These are phyloP conservation scores for Cicer bijugum DNA, from an alignment of 306 rosid species.

Conservation along the genomic window DNA sequence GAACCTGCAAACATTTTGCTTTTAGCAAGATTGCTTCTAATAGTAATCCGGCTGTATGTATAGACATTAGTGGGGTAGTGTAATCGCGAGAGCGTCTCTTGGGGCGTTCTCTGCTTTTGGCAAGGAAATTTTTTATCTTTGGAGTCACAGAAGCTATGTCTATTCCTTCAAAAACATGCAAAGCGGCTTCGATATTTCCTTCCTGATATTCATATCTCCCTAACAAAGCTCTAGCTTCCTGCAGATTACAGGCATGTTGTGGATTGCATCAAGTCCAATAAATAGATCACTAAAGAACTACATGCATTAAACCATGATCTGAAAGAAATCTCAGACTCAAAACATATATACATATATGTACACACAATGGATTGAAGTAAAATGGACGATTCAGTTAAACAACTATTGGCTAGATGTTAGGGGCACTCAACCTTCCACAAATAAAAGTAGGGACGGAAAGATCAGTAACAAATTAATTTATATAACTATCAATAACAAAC, in stretches of 20 bases:
- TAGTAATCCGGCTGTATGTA: constrained; percentile 75
- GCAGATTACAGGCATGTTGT: constrained; percentile 44
- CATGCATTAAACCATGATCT: constrained; percentile 27
- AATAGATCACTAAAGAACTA: constrained; percentile 30
- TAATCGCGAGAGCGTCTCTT: constrained; percentile 59
- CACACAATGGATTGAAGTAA: neutral
- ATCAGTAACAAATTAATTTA: constrained; percentile 17
- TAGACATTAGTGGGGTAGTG: constrained; percentile 63
- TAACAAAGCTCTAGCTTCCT: constrained; percentile 97
- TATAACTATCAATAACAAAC: constrained; percentile 2
- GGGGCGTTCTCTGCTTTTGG: constrained; percentile 58
- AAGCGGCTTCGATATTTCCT: constrained; percentile 88
- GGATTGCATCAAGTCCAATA: constrained; percentile 33
- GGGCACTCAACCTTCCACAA: constrained; percentile 28
- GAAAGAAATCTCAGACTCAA: constrained; percentile 29
- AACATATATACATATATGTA: constrained; percentile 8
- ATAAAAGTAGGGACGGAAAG: constrained; percentile 19
- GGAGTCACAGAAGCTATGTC: constrained; percentile 65
- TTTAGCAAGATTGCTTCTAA: constrained; percentile 81
- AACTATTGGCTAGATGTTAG: constrained; percentile 1
- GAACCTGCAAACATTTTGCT: constrained; percentile 77
- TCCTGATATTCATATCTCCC: constrained; percentile 94
- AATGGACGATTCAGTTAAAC: constrained; percentile 7
- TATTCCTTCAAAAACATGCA: constrained; percentile 88
- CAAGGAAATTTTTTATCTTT: constrained; percentile 66